A percentile compares a stretch with the other conserved stretches of the same genome.
Evolutionary conservation across 2,329 filamentous ascomycete species (phyloP).

Genomic region (Epichloe aotearoae): DNA sequence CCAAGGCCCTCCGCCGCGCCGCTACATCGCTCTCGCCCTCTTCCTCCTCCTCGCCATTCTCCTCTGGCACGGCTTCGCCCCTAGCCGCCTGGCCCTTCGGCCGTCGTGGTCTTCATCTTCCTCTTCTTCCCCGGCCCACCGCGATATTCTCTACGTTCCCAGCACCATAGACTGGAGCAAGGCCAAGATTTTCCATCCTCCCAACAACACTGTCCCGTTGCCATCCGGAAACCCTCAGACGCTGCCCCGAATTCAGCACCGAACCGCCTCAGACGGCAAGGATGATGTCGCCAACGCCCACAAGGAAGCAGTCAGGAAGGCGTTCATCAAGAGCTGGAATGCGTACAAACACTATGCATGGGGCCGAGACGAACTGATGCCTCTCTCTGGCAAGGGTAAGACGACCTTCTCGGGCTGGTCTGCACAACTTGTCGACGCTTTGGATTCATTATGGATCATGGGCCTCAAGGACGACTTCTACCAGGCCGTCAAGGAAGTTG

Average conservation of each 20-base stretch:
- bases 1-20: constrained; percentile 20
- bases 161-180: constrained; percentile 27
- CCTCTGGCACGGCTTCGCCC: constrained; percentile 15
- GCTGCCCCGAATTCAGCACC: constrained; percentile 30
- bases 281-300: constrained; percentile 20
- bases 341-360: constrained; percentile 42
- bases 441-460: constrained; percentile 49
- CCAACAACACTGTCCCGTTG: constrained; percentile 17
- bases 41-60: constrained; percentile 15
- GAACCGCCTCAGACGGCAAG: constrained; percentile 23
- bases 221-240: constrained; percentile 22
- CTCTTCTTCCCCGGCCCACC: constrained; percentile 8
- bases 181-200: constrained; percentile 19
- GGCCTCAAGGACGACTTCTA: constrained; percentile 42
- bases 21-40: constrained; percentile 18
- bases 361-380: constrained; percentile 42
- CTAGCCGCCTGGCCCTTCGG: constrained; percentile 7
- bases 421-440: constrained; percentile 44
- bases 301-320: constrained; percentile 24
- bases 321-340: constrained; percentile 34
- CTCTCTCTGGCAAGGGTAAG: constrained; percentile 31
- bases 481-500: constrained; percentile 33
- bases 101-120: neutral
- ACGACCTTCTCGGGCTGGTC: constrained; percentile 41
- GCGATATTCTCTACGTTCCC: constrained; percentile 19